A percentile compares a stretch with the other conserved stretches of the same genome.
These are phyloP conservation scores for Fraxinus cuspidata DNA, from an alignment of 257 asterid genomes.

Conservation along the genomic window DNA sequence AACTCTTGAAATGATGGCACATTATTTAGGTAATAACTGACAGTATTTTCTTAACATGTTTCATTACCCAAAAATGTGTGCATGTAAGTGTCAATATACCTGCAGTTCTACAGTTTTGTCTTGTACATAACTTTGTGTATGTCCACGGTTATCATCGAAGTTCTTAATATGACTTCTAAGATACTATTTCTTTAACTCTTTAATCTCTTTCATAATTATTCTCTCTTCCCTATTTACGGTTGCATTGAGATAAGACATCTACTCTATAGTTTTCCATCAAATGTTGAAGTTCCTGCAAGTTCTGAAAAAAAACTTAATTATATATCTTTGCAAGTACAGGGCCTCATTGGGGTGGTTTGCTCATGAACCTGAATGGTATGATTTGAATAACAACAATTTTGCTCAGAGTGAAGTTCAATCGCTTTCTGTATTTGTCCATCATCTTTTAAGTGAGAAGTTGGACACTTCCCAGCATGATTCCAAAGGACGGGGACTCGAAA, in stretches of 20 bases:
- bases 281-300: constrained; percentile 13
- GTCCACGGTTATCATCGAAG: background rate
- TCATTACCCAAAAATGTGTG: background rate
- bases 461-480: constrained; percentile 60
- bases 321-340: constrained; percentile 44
- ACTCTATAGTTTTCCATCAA: background rate
- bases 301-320: background rate
- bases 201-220: background rate
- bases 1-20: background rate
- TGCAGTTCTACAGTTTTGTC: background rate
- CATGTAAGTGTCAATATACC: background rate
- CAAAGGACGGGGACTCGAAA: constrained; percentile 56
- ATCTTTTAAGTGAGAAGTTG: constrained; percentile 68
- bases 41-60: background rate
- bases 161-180: background rate
- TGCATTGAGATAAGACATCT: constrained; percentile 2
- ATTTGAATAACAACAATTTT: constrained; percentile 70
- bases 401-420: constrained; percentile 94
- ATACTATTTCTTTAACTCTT: background rate
- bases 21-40: background rate
- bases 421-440: constrained; percentile 71
- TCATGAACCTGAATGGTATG: constrained; percentile 89
- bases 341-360: constrained; percentile 96
- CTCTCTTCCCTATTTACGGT: constrained; percentile 15
- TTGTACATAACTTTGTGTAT: background rate